phyloP scores from a whole-genome alignment of 202 grass and related monocot species.

The Cymbopogon flexuosus region DNA sequence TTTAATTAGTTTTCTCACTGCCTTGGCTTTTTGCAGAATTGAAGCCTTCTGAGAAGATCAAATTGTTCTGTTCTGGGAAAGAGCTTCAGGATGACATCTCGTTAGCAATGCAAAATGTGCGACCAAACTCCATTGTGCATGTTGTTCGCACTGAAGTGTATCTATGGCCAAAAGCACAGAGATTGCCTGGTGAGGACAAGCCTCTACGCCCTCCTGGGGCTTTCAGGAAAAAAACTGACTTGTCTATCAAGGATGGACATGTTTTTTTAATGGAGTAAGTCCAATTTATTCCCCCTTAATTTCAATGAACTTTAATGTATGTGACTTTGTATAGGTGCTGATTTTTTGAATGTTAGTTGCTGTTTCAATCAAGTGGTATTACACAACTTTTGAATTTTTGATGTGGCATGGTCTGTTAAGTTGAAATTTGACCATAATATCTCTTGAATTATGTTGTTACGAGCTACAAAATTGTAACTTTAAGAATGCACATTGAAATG shows the following conservation, averaged over 20 bases:
- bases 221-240: slow-evolving; percentile 90
- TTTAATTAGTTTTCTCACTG: slow-evolving; percentile 5
- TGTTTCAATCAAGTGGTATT: slow-evolving; percentile 10
- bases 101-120: slow-evolving; percentile 58
- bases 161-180: slow-evolving; percentile 90
- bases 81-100: slow-evolving; percentile 76
- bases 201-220: slow-evolving; percentile 70
- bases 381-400: neutral
- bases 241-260: slow-evolving; percentile 90
- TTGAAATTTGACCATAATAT: neutral
- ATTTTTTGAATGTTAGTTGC: slow-evolving; percentile 14
- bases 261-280: slow-evolving; percentile 98
- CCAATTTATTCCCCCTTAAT: slow-evolving; percentile 24
- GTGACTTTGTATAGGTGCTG: neutral
- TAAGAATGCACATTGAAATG: neutral
- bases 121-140: slow-evolving; percentile 78
- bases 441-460: neutral
- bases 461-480: neutral
- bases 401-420: neutral
- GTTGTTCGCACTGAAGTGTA: slow-evolving; percentile 76
- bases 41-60: slow-evolving; percentile 68
- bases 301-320: neutral
- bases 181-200: slow-evolving; percentile 82
- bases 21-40: slow-evolving; percentile 57
- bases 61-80: slow-evolving; percentile 75